Base-by-base conservation (phyloP, 192 early-diverging fungal species). In the Umbelopsis ramanniana region DNA sequence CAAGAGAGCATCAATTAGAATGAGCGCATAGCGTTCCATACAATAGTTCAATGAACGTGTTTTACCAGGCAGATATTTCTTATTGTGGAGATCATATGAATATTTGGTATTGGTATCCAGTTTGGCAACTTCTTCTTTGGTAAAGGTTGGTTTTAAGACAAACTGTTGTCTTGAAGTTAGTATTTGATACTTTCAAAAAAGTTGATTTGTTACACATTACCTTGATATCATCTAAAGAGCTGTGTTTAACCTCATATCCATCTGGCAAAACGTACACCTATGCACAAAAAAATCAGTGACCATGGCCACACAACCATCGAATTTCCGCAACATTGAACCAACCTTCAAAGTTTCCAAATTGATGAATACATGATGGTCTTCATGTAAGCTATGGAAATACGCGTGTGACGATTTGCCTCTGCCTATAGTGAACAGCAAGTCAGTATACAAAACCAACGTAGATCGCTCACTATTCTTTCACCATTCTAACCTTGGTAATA, bases 341-440 rank as follows among this genome's bases (percentile, higher is more conserved):
- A 90, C 89, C 74, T 88, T 92, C 37, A 93, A 87, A 0, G 95
- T 94, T 23, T 88, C 79, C 46, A 99, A 79, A 74, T 99, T 95
- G 72, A 98, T 94, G 77, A 95, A 97, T 4, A 99, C 95, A 74
- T 97, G 96, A 73, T 99, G 97, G 81, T 94, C 89, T 66, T 96
- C 92, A 75, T 98, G 90, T 47, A 99, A 85, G 78, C 93, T 93
- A 82, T 99, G 97, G 74, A 96, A 94, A 81, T 96, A 99, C 15
- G 97, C 97, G 71, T 97, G 95, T 2, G 96, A 94, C 2, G 90
- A 77, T 71, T 87, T 89, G 57, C 97, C 96, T 35, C 97, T 90
- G 19, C 97, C 92, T 90, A 78, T 46, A 11, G 40, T 6, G 40
- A 46, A 35, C 26, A 66, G 35, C 14, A 21, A 74, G 29, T 38